phyloP scores from a whole-genome alignment of 2,329 filamentous ascomycete genomes.

The Microdochium trichocladiopsis region DNA sequence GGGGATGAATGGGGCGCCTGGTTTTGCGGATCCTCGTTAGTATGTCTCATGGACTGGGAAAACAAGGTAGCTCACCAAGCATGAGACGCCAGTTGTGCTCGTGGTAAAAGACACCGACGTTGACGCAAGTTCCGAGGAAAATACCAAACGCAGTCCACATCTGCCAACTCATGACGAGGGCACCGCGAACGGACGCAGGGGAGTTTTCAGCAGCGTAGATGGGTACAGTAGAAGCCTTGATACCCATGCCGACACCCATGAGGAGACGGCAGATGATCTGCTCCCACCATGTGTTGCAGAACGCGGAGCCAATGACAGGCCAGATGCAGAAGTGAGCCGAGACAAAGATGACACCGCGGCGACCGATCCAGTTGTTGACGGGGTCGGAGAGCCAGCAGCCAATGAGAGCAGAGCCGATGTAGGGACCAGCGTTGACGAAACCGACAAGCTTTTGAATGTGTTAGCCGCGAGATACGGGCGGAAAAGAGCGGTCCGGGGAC shows the following conservation, averaged over 20 bases:
- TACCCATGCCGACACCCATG: conserved; percentile 71
- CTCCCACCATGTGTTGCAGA: conserved; percentile 65
- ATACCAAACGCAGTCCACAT: conserved; percentile 58
- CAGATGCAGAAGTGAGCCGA: conserved; percentile 67
- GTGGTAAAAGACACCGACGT: conserved; percentile 39
- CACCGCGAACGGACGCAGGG: conserved; percentile 63
- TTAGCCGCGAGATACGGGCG: too few species aligned
- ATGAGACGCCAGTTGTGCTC: conserved; percentile 29
- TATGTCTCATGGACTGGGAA: not conserved
- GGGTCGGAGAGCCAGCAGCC: conserved; percentile 56
- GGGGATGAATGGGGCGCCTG: conserved; percentile 55
- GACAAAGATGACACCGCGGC: conserved; percentile 64
- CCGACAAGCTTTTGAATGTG: too few species aligned
- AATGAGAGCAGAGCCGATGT: conserved; percentile 36
- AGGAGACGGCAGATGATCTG: conserved; percentile 65
- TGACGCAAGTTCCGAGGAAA: conserved; percentile 53
- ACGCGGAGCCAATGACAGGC: conserved; percentile 63
- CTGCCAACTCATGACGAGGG: conserved; percentile 80
- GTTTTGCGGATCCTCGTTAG: conserved; percentile 26
- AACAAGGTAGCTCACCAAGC: conserved; percentile 14
- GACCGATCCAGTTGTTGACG: conserved; percentile 53
- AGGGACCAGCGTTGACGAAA: conserved; percentile 44
- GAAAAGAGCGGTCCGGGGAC: too few species aligned
- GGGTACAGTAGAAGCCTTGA: conserved; percentile 66
- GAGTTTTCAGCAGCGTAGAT: conserved; percentile 72